Base-by-base conservation (phyloP, 1,284 basidiomycete species). In the Volvariella surrecta region DNA sequence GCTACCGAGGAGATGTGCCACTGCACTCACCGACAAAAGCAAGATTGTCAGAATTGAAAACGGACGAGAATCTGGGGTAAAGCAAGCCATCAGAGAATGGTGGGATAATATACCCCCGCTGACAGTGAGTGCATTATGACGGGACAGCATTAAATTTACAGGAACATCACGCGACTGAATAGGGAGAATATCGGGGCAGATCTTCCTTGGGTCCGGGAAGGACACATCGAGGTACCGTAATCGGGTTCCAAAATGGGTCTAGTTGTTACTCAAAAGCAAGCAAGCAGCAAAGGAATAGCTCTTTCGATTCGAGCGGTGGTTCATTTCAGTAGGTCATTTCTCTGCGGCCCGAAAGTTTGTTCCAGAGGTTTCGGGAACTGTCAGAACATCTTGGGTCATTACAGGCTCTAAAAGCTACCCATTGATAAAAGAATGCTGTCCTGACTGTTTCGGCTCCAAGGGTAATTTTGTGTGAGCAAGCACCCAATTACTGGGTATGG, bases 371-470 rank as follows among this genome's bases (percentile, higher is more conserved):
- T 51, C 49, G 48, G 45, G 40, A 39, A 45, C 22, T 44, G 10
- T 50, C 55, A 54, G 58, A 54, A 52, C 47, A 56, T 50, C 52
- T 54, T 55, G 57, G 56, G 52, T 50, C 54, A 53, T 56, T 51
- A 52, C 48, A 48, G 51, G 47, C 48, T 38, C 16, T 19, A 17
- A 11, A 11, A 11, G 11, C 24, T 6, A 28, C 6, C 6, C 6
- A 28, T 6, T 28, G 6, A 28, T 28, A 6, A 28, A 11, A 28
- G 24, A 11, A 28, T 28, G 24, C 24, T 28, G 24, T 28, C 6
- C 6, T 28, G 24, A 21, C 40, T 4, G 31, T 28, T 41, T 32
- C 31, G 28, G 40, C 20, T 41, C 40, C 24, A 6, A 6, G 24
- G 24, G 24, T 6, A 11, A 11, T 28, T 6, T 11, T 28, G 24